Percentiles rank a stretch among this genome's conserved stretches.
These are phyloP conservation scores for Cladosporium cucumerinum DNA, from an alignment of 2,329 filamentous ascomycete species.

Conservation along the genomic window DNA sequence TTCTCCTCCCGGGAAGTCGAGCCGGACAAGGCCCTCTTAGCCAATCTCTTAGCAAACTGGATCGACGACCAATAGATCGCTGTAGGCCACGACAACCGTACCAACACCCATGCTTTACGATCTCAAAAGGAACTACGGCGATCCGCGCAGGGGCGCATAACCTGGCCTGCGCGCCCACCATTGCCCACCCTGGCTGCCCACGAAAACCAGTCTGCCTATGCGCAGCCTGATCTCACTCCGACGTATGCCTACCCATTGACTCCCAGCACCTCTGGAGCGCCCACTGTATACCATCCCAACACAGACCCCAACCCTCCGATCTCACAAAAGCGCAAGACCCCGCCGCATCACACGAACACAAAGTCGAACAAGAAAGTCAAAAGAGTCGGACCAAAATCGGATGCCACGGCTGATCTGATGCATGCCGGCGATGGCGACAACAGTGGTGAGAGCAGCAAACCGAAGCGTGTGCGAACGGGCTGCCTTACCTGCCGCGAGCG, in stretches of 20 bases:
- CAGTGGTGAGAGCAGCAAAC: slow-evolving; percentile 51
- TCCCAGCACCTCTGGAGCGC: slow-evolving; percentile 19
- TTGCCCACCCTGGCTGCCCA: slow-evolving; percentile 33
- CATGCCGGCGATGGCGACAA: slow-evolving; percentile 32
- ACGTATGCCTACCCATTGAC: slow-evolving; percentile 24
- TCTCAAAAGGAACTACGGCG: slow-evolving; percentile 3
- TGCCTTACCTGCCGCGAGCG: slow-evolving; percentile 87
- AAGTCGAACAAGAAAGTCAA: slow-evolving; percentile 34
- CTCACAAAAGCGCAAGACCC: slow-evolving; percentile 28
- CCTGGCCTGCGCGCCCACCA: slow-evolving; percentile 6
- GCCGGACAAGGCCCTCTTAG: background rate
- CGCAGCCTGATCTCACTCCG: slow-evolving; percentile 81
- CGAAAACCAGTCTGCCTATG: slow-evolving; percentile 66
- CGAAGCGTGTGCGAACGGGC: slow-evolving; percentile 84
- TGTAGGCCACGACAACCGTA: background rate
- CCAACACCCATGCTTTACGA: slow-evolving; percentile 7
- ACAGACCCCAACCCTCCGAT: slow-evolving; percentile 10
- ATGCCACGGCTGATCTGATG: slow-evolving; percentile 25
- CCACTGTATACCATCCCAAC: slow-evolving; percentile 18
- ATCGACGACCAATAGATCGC: slow-evolving; percentile 6
- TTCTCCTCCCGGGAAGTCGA: slow-evolving; percentile 1
- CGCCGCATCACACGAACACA: slow-evolving; percentile 23
- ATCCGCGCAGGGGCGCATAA: slow-evolving; percentile 13
- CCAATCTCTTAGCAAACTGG: slow-evolving; percentile 7
- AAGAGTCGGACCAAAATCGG: slow-evolving; percentile 28